Conservation (phyloP, 2,329 filamentous ascomycete genomes). For the Tolypocladium guangdongense region DNA sequence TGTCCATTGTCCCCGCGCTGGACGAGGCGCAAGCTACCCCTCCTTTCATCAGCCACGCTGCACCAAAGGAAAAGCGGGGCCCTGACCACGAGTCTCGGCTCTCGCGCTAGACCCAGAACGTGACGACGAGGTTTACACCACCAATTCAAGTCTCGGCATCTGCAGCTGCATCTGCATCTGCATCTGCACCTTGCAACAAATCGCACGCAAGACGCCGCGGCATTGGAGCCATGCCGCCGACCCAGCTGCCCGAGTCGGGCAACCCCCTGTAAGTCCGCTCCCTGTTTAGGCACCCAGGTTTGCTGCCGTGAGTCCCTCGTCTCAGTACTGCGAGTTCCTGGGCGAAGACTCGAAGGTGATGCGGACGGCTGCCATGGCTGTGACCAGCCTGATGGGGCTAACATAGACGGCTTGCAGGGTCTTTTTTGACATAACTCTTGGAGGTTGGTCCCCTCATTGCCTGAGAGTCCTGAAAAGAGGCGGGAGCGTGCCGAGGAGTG, state of each 20-base stretch:
- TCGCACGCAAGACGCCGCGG: background rate
- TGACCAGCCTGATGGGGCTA: background rate
- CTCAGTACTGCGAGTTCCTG: background rate
- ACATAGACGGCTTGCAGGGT: slow-evolving; percentile 28
- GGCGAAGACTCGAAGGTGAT: background rate
- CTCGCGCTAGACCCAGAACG: background rate
- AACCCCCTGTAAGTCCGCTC: slow-evolving; percentile 32
- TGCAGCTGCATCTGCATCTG: too few species aligned
- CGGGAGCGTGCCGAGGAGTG: background rate
- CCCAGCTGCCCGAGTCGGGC: slow-evolving; percentile 33
- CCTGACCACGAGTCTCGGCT: background rate
- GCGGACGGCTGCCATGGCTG: background rate
- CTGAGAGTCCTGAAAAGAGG: background rate
- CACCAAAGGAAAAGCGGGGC: background rate
- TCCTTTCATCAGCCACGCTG: too few species aligned
- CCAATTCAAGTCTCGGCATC: too few species aligned
- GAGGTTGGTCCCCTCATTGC: slow-evolving; percentile 42
- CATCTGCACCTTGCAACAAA: background rate
- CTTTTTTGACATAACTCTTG: slow-evolving; percentile 71
- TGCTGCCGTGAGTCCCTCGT: background rate
- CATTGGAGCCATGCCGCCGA: slow-evolving; percentile 27
- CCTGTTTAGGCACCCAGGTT: background rate
- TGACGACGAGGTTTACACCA: too few species aligned
- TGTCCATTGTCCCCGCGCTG: too few species aligned
- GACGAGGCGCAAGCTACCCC: too few species aligned